Base-by-base conservation (phyloP, 2,329 filamentous ascomycete genomes). In the Grosmannia clavigera region DNA sequence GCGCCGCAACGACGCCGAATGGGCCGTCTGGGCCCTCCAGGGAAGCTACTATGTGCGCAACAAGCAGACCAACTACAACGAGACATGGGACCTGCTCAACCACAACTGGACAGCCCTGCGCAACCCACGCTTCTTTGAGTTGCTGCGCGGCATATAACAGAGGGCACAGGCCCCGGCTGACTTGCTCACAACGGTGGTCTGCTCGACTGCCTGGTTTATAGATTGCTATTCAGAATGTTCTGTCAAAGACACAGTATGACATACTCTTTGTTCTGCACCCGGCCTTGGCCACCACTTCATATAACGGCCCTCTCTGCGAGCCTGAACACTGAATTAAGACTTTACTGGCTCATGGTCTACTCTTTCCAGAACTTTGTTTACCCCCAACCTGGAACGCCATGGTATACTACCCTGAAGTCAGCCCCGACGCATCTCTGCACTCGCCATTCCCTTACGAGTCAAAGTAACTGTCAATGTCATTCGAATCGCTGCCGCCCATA, bases 11-110 rank as follows among this genome's bases (percentile, higher is more conserved):
- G 79, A 84, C 65, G 77, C 77, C 40, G 82, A 84, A 62, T 84
- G 81, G 81, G 76, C 77, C 1, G 71, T 82, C 14, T 84, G 81
- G 82, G 78, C 78, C 4, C 65, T 84, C 52, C 76, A 81, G 68
- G 81, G 81, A 14, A 79, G 77, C 61, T 85, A 83, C 64, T 84
- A 84, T 63, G 73, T 82, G 12, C 72, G 80, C n/a, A 71, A 78
- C 60, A 75, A 76, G 33, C 69, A 65, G 10, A 68, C 79, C 19
- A 77, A 82, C 63, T 71, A 72, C 51, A 78, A 83, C 35, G 80
- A 84, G 71, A 71, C 70, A 0, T 84, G 74, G 73, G 81, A 80
- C 1, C 27, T 71, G 64, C 59, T 72, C 61, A 65, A 67, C 55
- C 66, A 70, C 55, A 68, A 71, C 54, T 76, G 74, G 74, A 68